Conservation (phyloP, 192 early-diverging fungal genomes). For the Umbelopsis sp. region DNA sequence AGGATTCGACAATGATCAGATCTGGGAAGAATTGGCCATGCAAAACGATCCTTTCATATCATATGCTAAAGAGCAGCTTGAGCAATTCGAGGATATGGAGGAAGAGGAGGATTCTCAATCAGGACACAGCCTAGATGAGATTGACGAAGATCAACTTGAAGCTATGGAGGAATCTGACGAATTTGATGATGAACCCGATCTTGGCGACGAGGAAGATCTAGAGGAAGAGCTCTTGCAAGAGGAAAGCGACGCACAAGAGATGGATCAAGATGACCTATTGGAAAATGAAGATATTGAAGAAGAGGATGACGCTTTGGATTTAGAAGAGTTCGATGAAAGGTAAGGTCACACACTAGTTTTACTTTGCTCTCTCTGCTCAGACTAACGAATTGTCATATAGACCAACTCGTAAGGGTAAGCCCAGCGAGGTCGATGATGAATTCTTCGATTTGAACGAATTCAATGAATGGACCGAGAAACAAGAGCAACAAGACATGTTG, state of each 20-base stretch:
- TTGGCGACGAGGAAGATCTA: constrained; percentile 45
- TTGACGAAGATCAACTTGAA: constrained; percentile 1
- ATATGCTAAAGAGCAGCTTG: constrained; percentile 53
- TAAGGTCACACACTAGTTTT: neutral
- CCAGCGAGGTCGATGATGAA: constrained; percentile 84
- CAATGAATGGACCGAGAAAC: constrained; percentile 74
- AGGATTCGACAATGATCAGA: constrained; percentile 81
- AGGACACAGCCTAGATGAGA: constrained; percentile 9
- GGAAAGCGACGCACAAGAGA: constrained; percentile 45
- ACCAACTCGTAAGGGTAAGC: constrained; percentile 30
- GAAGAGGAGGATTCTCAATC: constrained; percentile 17
- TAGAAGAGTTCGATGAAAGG: constrained; percentile 19
- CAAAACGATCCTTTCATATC: constrained; percentile 82
- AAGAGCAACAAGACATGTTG: constrained; percentile 61
- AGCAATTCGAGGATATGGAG: constrained; percentile 33
- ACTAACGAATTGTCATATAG: neutral
- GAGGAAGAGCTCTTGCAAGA: constrained; percentile 49
- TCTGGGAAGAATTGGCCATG: constrained; percentile 93
- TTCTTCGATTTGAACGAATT: constrained; percentile 95
- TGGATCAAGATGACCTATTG: constrained; percentile 35
- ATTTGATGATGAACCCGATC: constrained; percentile 30
- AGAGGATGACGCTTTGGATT: constrained; percentile 31
- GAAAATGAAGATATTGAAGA: constrained; percentile 28
- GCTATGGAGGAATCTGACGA: constrained; percentile 31
- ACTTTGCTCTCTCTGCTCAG: neutral